Conservation (phyloP, 768 basidiomycete species). For the Lentinula detonsa region DNA sequence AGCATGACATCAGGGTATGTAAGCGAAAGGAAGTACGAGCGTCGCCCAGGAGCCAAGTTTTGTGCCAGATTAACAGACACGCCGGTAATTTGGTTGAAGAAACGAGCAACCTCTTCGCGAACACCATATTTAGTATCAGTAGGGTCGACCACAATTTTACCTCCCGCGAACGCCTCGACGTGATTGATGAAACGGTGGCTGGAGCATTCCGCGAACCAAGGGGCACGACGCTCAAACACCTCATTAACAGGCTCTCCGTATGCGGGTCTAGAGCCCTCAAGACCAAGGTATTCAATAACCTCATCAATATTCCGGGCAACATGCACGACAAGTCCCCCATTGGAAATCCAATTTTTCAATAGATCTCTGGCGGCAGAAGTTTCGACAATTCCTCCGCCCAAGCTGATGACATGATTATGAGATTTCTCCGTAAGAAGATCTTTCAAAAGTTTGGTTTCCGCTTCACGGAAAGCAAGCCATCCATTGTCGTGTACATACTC, state of each 20-base stretch:
- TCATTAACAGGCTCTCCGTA: conserved; percentile 85
- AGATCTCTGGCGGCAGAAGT: conserved; percentile 67
- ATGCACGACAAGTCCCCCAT: conserved; percentile 74
- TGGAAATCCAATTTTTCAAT: conserved; percentile 57
- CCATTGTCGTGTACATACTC: conserved; percentile 78
- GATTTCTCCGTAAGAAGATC: conserved; percentile 58
- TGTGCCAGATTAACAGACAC: conserved; percentile 55
- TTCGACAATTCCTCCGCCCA: conserved; percentile 95
- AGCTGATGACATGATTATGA: conserved; percentile 70
- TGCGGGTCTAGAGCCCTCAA: conserved; percentile 61
- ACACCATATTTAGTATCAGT: conserved; percentile 26
- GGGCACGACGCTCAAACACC: conserved; percentile 76
- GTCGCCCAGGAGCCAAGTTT: conserved; percentile 44
- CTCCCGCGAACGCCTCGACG: conserved; percentile 29
- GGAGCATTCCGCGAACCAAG: conserved; percentile 82
- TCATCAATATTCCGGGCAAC: conserved; percentile 77
- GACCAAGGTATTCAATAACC: conserved; percentile 71
- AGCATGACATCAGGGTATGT: conserved; percentile 86
- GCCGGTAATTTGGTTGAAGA: conserved; percentile 87
- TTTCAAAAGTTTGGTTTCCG: conserved; percentile 64
- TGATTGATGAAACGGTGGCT: conserved; percentile 82
- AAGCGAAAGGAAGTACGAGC: conserved; percentile 90
- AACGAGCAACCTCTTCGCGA: conserved; percentile 65
- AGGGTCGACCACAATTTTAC: conserved; percentile 11
- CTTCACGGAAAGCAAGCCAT: conserved; percentile 85